Percentiles rank a stretch among this genome's conserved stretches.
Conservation (phyloP, 495 filamentous ascomycete genomes). For the Trichoderma virens region DNA sequence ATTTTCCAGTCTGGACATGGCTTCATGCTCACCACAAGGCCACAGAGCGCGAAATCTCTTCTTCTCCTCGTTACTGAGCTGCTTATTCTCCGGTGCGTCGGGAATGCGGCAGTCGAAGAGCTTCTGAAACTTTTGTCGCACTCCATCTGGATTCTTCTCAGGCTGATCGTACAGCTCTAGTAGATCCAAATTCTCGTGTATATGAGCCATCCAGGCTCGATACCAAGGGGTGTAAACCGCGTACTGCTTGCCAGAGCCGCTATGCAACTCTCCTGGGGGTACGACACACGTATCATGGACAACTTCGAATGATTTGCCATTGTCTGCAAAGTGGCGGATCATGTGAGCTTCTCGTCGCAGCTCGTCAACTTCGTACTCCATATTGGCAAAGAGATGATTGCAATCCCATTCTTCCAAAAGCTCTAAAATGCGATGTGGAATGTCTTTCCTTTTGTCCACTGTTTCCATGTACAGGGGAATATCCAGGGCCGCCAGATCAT, state of each 20-base stretch:
- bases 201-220: conserved; percentile 61
- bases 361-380: conserved; percentile 77
- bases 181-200: conserved; percentile 59
- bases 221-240: conserved; percentile 82
- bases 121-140: conserved; percentile 43
- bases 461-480: conserved; percentile 77
- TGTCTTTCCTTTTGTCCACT: conserved; percentile 53
- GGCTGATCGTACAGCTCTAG: conserved; percentile 55
- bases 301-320: conserved; percentile 54
- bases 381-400: conserved; percentile 62
- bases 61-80: conserved; percentile 50
- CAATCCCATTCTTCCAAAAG: conserved; percentile 67
- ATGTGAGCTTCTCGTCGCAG: conserved; percentile 63
- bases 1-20: conserved; percentile 53
- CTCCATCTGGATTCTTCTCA: conserved; percentile 46
- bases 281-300: conserved; percentile 80
- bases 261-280: conserved; percentile 56
- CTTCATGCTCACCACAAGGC: conserved; percentile 77
- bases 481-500: conserved; percentile 59
- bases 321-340: conserved; percentile 49
- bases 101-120: conserved; percentile 64
- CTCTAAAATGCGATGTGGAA: conserved; percentile 59
- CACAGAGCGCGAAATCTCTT: conserved; percentile 52
- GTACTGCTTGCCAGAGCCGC: conserved; percentile 66
- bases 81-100: conserved; percentile 55